Evolutionary conservation across 148 eudicot genomes (phyloP).

Genomic region (Euryodendron excelsum): DNA sequence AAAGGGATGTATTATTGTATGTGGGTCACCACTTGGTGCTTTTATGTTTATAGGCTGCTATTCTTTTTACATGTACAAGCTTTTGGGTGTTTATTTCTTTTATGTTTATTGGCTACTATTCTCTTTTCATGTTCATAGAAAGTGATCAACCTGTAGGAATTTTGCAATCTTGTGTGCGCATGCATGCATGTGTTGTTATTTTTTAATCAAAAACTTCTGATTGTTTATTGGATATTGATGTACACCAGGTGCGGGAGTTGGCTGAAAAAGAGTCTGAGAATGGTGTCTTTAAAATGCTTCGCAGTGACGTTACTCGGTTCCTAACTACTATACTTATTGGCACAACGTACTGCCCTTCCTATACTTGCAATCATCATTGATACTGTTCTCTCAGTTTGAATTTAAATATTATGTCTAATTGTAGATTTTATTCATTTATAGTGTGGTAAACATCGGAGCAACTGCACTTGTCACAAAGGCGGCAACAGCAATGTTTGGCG

Average conservation of each 20-base stretch:
- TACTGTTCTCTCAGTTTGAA: conserved; percentile 18
- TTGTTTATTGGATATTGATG: conserved; percentile 5
- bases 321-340: conserved; percentile 96
- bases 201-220: neutral
- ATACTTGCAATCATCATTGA: neutral
- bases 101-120: neutral
- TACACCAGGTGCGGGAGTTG: conserved; percentile 77
- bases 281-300: conserved; percentile 89
- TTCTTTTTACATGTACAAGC: neutral
- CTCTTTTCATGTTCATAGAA: neutral
- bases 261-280: conserved; percentile 93
- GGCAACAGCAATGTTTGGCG: conserved; percentile 88
- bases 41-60: neutral
- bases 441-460: conserved; percentile 96
- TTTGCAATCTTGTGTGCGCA: neutral
- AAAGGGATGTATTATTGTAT: neutral
- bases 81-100: neutral
- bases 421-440: conserved; percentile 38
- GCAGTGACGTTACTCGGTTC: conserved; percentile 89
- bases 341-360: conserved; percentile 66
- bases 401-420: conserved; percentile 24
- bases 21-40: neutral
- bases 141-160: neutral
- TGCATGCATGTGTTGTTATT: neutral
- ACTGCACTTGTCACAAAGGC: conserved; percentile 98